Base-by-base conservation (phyloP, 768 basidiomycete species). In the Termitomyces titanicus region DNA sequence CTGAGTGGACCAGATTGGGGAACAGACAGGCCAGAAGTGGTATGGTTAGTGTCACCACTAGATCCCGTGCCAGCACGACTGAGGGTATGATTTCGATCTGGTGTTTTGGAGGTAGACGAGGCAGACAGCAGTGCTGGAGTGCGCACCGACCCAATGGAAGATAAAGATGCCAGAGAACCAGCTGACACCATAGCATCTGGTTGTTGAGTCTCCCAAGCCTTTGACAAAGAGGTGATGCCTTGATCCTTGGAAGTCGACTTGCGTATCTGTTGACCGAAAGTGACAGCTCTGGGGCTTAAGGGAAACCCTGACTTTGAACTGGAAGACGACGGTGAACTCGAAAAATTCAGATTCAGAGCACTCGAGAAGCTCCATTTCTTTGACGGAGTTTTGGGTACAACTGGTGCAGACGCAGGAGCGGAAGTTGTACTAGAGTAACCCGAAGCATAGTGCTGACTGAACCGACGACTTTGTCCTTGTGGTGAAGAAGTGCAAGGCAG, bases 281-380 rank as follows among this genome's bases (percentile, higher is more conserved):
- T 79, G 54, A 84, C 81, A 22, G 83, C 75, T 54, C 85, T 82
- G 18, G 88, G 87, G 63, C 88, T 89, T 50, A 85, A 66, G 12
- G 85, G 80, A 57, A 85, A 82, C 17, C 74, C 69, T 29, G 84
- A 74, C 39, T 83, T 82, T 59, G 83, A 72, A 71, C 66, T 71
- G 51, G 84, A 82, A 39, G 79, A 77, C 18, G 85, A 85, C 47
- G 87, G 84, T 25, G 84, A 86, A 55, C 80, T 80, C 13, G 85
- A 80, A 48, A 91, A 70, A 66, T 82, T 90, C 68, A 89, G 79
- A 61, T 89, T 91, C 4, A 94, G 73, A 22, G 89, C 90, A 59
- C 81, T 88, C n/a, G 90, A 89, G 68, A 95, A 89, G 67, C 92
- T 94, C 93, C 93, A 95, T 70, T 95, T 95, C 80, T 94, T 94